These are phyloP conservation scores for Lenzites betulinus DNA, from an alignment of 768 basidiomycete species.

Conservation along the genomic window DNA sequence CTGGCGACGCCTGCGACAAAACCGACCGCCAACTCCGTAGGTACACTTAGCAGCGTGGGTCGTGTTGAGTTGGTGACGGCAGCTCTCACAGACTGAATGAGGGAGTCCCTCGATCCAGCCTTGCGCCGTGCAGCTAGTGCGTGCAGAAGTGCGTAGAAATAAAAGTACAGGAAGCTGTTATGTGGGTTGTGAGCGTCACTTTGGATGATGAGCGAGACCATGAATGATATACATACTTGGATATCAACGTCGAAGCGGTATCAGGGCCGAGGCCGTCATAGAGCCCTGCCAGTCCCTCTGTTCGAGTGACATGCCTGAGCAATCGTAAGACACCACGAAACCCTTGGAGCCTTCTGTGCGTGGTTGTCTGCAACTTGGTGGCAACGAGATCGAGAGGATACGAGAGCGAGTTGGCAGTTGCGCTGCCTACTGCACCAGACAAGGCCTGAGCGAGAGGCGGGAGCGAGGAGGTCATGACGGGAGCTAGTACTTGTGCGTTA, in stretches of 20 bases:
- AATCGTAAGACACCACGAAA: conserved; percentile 34
- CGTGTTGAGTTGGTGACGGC: conserved; percentile 16
- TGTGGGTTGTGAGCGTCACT: background rate
- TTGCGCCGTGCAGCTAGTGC: conserved; percentile 41
- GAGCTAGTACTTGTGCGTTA: background rate
- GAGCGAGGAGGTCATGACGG: conserved; percentile 55
- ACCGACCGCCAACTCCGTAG: conserved; percentile 56
- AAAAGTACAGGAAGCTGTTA: conserved; percentile 59
- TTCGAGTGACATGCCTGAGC: conserved; percentile 39
- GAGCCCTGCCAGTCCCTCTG: conserved; percentile 46
- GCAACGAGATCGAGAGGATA: conserved; percentile 64
- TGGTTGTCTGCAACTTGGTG: conserved; percentile 43
- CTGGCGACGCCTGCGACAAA: conserved; percentile 59
- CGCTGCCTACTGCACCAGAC: conserved; percentile 58
- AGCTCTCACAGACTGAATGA: conserved; percentile 1
- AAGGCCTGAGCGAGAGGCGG: conserved; percentile 62
- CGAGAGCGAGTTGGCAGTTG: conserved; percentile 50
- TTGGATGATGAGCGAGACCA: no score
- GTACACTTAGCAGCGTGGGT: conserved; percentile 32
- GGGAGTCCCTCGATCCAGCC: background rate
- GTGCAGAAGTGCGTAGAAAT: conserved; percentile 54
- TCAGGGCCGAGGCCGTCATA: conserved; percentile 56
- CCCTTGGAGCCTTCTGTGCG: conserved; percentile 29
- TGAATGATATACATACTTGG: conserved; percentile 52
- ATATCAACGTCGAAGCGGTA: conserved; percentile 53